Conservation (phyloP, 2,329 filamentous ascomycete genomes). For the Claviceps purpurea region DNA sequence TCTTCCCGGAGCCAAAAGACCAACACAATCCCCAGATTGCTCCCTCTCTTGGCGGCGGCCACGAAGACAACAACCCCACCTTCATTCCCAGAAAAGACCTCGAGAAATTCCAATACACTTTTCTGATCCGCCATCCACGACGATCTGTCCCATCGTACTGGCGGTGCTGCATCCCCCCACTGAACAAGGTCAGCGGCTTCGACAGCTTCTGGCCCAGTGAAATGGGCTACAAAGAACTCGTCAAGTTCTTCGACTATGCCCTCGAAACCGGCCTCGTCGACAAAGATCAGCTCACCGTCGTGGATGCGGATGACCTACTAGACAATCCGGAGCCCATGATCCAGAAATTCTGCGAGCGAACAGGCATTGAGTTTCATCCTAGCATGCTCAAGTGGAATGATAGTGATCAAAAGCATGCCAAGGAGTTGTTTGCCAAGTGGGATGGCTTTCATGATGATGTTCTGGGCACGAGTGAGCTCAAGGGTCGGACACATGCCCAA, state of each 20-base stretch:
- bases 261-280: conserved; percentile 56
- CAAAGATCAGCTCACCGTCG: conserved; percentile 61
- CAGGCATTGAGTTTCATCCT: conserved; percentile 61
- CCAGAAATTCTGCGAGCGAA: conserved; percentile 65
- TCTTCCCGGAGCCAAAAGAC: conserved; percentile 60
- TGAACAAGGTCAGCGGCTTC: conserved; percentile 73
- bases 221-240: conserved; percentile 81
- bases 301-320: conserved; percentile 90
- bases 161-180: conserved; percentile 82
- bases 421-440: conserved; percentile 86
- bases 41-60: conserved; percentile 58
- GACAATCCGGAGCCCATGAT: conserved; percentile 70
- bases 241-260: conserved; percentile 77
- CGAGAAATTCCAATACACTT: conserved; percentile 80
- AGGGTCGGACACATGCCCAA: conserved; percentile 51
- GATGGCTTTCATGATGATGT: conserved; percentile 94
- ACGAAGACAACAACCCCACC: conserved; percentile 63
- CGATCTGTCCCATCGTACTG: conserved; percentile 86
- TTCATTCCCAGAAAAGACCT: conserved; percentile 62
- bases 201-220: conserved; percentile 75
- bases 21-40: conserved; percentile 53
- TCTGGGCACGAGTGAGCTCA: conserved; percentile 65
- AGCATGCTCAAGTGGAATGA: conserved; percentile 79
- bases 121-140: conserved; percentile 92
- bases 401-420: conserved; percentile 59